phyloP scores from a whole-genome alignment of 2,329 filamentous ascomycete genomes.

The Dactylellina drechsleri region DNA sequence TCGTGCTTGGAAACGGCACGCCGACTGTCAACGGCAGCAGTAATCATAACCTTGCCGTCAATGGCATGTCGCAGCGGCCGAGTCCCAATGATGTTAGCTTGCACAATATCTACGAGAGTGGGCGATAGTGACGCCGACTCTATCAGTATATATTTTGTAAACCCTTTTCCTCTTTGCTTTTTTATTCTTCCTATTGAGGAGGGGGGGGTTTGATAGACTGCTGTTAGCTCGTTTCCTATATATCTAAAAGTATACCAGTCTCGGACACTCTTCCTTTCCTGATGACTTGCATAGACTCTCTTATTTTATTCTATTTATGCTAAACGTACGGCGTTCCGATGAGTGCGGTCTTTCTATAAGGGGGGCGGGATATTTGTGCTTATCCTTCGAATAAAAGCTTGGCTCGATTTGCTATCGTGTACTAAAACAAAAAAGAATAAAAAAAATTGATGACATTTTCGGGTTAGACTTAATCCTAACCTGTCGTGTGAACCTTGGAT shows the following conservation, averaged over 20 bases:
- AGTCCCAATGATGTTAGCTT: slow-evolving; percentile 54
- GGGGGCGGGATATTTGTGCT: too few relatives aligned
- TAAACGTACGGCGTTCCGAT: too few relatives aligned
- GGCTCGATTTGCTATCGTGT: too few relatives aligned
- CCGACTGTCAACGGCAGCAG: slow-evolving; percentile 66
- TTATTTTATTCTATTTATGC: too few relatives aligned
- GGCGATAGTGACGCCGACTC: slow-evolving; percentile 37
- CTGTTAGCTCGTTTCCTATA: neutral
- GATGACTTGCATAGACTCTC: too few relatives aligned
- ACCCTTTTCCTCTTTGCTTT: neutral
- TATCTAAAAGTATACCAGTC: neutral
- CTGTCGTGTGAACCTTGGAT: too few relatives aligned
- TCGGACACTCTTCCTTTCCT: too few relatives aligned
- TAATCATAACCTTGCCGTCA: neutral
- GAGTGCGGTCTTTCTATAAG: too few relatives aligned
- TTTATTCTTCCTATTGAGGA: neutral
- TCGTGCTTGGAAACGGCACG: slow-evolving; percentile 68
- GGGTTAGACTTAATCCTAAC: too few relatives aligned
- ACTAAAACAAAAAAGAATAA: too few relatives aligned
- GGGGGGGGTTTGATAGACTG: slow-evolving; percentile 4
- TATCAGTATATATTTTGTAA: slow-evolving; percentile 7
- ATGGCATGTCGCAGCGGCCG: slow-evolving; percentile 37
- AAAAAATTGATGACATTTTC: too few relatives aligned
- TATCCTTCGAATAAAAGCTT: too few relatives aligned
- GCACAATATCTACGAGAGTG: slow-evolving; percentile 53